phyloP scores from a whole-genome alignment of 2,329 filamentous ascomycete species.

The Septoria petroselini region DNA sequence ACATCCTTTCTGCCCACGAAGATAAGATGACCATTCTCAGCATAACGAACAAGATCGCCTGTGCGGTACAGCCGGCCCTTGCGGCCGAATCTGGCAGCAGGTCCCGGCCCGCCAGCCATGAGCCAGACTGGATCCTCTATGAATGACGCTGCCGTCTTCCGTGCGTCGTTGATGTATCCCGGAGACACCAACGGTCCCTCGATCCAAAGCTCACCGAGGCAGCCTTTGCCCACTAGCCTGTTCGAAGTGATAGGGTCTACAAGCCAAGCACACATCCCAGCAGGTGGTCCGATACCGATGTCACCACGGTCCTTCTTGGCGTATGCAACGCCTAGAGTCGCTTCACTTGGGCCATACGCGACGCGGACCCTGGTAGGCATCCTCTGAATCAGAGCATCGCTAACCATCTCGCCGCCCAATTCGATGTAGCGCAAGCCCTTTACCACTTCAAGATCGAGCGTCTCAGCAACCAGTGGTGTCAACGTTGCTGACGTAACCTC shows the following conservation, averaged over 20 bases:
- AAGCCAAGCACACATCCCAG: constrained; percentile 14
- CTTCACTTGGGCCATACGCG: constrained; percentile 3
- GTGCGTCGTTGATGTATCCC: constrained; percentile 19
- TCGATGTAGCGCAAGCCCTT: constrained; percentile 6
- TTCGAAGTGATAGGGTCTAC: constrained; percentile 13
- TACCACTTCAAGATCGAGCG: constrained; percentile 3
- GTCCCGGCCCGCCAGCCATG: neutral
- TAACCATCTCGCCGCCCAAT: constrained; percentile 4
- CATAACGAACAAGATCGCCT: constrained; percentile 57
- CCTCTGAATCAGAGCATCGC: neutral
- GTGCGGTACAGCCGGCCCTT: constrained; percentile 37
- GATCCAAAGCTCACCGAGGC: constrained; percentile 13
- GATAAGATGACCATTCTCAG: constrained; percentile 49
- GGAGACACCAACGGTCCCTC: constrained; percentile 12
- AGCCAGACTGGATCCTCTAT: constrained; percentile 3
- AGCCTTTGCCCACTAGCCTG: constrained; percentile 35
- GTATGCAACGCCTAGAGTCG: constrained; percentile 2
- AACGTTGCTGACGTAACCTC: constrained; percentile 2
- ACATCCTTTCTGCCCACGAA: constrained; percentile 65
- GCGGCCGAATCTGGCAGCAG: too few relatives aligned
- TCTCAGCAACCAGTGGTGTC: constrained; percentile 6
- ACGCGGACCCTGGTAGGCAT: constrained; percentile 4
- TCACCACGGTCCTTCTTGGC: constrained; percentile 7
- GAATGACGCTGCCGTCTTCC: constrained; percentile 1
- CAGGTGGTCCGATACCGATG: neutral